Base-by-base conservation (phyloP, 2,329 filamentous ascomycete species). In the Cadophora sp. region DNA sequence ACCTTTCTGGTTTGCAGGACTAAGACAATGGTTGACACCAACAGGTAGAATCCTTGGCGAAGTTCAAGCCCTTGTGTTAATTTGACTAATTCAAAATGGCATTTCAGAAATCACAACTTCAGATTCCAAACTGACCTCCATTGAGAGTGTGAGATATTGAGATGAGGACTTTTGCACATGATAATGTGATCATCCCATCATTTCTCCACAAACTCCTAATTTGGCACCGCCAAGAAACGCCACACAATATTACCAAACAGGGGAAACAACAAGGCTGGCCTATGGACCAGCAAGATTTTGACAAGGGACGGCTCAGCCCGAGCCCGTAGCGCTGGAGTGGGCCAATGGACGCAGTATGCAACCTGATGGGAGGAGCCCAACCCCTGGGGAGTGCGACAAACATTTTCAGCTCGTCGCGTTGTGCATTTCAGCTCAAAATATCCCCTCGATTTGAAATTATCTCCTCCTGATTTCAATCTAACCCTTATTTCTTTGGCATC, bases 261-360 rank as follows among this genome's bases (percentile, higher is more conserved):
- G 43, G 24, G 14, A 1, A 27, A 41, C 27, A 22, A 43, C 27
- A 47, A 58, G 55, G 33, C 55, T 58, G 55, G 27, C 59, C 59
- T 61, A 61, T 61, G 24, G 43, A 16, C 16, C 18, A 43, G 41
- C 33, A 41, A 58, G 3, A 24, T 36, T n/a, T 50, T 14, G 27
- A 61, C 41, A 61, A 36, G 59, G 59, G 59, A 36, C 59, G 59
- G 59, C 43, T 43, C 59, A 61, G 43, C 18, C 59, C 41, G 59
- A 58, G 8, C 16, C 43, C 27, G 41, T 61, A 61, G 59, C 59
- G 59, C 59, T 61, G 43, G n/a, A 41, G 59, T 41, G 14, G 41
- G 27, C 27, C 43, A 36, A 61, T 61, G n/a, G 22, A 6, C 7
- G 20, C 2, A 4, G 11, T 13, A 5, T 22, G n/a, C 11, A 50